phyloP scores from a whole-genome alignment of 2,329 filamentous ascomycete species.

The Paraphoma chrysanthemicola region DNA sequence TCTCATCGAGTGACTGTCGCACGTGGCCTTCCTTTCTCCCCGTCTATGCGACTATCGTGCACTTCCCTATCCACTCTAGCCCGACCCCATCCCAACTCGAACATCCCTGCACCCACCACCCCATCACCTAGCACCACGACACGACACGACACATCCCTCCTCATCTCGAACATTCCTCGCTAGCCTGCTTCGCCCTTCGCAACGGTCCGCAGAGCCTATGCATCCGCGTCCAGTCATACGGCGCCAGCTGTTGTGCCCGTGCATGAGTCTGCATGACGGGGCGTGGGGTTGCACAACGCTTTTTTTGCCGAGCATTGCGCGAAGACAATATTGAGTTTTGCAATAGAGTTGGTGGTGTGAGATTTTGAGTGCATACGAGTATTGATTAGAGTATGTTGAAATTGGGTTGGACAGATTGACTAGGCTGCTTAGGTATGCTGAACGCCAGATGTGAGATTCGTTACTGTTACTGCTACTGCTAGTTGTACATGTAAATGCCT shows the following conservation, averaged over 20 bases:
- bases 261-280: constrained; percentile 4
- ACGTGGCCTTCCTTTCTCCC: background rate
- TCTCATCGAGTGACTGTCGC: too few species aligned
- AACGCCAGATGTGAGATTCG: constrained; percentile 2
- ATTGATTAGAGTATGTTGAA: background rate
- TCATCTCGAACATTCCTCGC: constrained; percentile 3
- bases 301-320: background rate
- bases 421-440: background rate
- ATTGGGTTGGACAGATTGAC: background rate
- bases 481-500: constrained; percentile 10
- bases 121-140: constrained; percentile 34
- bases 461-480: constrained; percentile 1
- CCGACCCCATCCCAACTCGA: background rate
- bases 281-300: constrained; percentile 1
- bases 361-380: too few species aligned
- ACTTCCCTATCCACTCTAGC: constrained; percentile 20
- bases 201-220: constrained; percentile 5
- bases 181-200: background rate
- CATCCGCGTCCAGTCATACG: constrained; percentile 4
- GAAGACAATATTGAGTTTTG: background rate
- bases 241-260: constrained; percentile 3
- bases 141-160: background rate
- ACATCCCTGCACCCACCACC: background rate
- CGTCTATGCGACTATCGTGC: constrained; percentile 7
- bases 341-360: too few species aligned